Evolutionary conservation across 2,329 filamentous ascomycete genomes (phyloP), one percentile per base, ranked within the genome.

Genomic region (Cryphonectria radicalis): DNA sequence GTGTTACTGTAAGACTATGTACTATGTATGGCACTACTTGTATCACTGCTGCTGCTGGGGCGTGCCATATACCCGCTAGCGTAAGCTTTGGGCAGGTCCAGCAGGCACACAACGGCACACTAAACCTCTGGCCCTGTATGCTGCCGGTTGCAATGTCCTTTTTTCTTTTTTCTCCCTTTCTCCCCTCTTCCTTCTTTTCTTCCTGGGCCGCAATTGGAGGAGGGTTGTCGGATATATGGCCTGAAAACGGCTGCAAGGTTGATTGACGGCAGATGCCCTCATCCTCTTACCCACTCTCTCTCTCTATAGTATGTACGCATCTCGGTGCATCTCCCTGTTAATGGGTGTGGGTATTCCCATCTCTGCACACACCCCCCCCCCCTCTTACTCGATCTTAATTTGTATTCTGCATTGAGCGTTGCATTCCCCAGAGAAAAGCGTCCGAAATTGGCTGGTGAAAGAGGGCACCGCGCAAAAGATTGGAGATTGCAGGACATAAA

Each of bases 361-460:
- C 4, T 59, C 28, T 59, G 55, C 55, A 22, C 40, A n/a, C 28
- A 28, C 10, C 37, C 50, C n/a, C 13, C 25, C n/a, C 25, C 13
- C 25, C n/a, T 14, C 53, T 25, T 32, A 14, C 55, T 32, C 14
- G 14, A 35, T 59, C 28, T 32, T 59, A 32, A 35, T 59, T 59
- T 59, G 55, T 59, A 59, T 32, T 28, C 25, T 59, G 55, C 55
- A 59, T 32, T 32, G 55, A 59, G 55, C 17, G 55, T 59, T 32
- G 55, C 55, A 59, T 59, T 59, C 35, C 46, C 55, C 55, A 59
- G 55, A 11, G 28, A 28, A 17, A 35, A 59, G 55, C 25, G 32
- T 2, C 59, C 59, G 59, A 62, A 40, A 62, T 62, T 62, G 59
- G 59, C 59, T 62, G 59, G 59, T 62, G 59, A 62, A 62, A 40